Evolutionary conservation across 768 basidiomycete genomes (phyloP).

Genomic region (Mycena indigotica): DNA sequence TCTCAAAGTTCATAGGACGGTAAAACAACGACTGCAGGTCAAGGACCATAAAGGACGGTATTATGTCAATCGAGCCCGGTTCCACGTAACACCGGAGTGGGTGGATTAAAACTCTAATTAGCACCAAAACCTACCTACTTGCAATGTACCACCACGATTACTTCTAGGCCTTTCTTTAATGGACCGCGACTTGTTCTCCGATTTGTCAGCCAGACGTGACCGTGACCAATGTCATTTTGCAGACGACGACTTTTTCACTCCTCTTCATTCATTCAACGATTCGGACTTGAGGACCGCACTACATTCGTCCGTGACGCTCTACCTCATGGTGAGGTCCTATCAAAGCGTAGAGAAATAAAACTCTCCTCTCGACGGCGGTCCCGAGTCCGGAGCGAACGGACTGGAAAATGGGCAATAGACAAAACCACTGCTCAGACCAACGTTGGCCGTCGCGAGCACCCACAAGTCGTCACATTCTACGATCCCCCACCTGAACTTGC

Average conservation of each 20-base stretch:
- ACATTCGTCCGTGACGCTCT: constrained; percentile 12
- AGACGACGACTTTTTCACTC: not conserved
- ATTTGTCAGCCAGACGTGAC: too few species aligned
- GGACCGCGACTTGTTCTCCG: too few species aligned
- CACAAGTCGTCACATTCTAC: constrained; percentile 4
- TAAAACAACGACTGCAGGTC: constrained; percentile 57
- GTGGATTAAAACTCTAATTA: constrained; percentile 12
- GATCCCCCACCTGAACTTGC: not conserved
- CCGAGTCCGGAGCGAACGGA: constrained; percentile 2
- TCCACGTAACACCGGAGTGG: constrained; percentile 14
- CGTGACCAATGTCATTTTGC: not conserved
- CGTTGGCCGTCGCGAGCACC: not conserved
- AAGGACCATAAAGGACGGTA: constrained; percentile 36
- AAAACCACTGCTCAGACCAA: not conserved
- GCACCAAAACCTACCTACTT: too few species aligned
- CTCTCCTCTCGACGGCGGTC: constrained; percentile 14
- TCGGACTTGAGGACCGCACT: not conserved
- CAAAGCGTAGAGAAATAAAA: not conserved
- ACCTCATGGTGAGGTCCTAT: not conserved
- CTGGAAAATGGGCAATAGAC: constrained; percentile 2
- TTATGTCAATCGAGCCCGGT: constrained; percentile 17
- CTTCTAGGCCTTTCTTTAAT: too few species aligned
- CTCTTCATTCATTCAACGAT: not conserved
- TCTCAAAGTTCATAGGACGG: constrained; percentile 53
- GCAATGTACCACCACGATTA: too few species aligned